Percentiles rank a stretch among this genome's conserved stretches.
Evolutionary conservation across 1,139 yeast genomes (phyloP).

Genomic region (Saccharomyces uvarum): DNA sequence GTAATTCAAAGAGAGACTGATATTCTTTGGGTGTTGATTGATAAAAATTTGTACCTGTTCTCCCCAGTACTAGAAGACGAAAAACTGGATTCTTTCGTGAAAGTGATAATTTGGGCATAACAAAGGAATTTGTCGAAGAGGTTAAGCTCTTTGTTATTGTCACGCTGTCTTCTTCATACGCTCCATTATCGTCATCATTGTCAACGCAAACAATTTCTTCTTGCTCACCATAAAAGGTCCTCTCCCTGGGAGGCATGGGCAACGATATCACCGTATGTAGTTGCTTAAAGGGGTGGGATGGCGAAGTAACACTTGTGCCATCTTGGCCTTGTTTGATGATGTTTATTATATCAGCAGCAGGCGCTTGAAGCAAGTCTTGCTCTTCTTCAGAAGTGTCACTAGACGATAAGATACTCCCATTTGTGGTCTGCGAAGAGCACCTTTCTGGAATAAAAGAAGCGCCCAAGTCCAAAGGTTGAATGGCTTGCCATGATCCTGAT

Average conservation of each 20-base stretch:
- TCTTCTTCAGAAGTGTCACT: slow-evolving; percentile 31
- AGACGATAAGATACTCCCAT: slow-evolving; percentile 25
- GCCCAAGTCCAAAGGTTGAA: slow-evolving; percentile 17
- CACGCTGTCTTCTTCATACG: slow-evolving; percentile 18
- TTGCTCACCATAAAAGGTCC: background rate
- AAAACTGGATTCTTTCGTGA: slow-evolving; percentile 15
- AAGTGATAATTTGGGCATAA: slow-evolving; percentile 30
- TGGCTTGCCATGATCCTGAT: slow-evolving; percentile 29
- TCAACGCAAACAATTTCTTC: slow-evolving; percentile 1
- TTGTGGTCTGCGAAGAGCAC: slow-evolving; percentile 15
- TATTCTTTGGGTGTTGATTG: slow-evolving; percentile 19
- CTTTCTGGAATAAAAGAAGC: slow-evolving; percentile 13
- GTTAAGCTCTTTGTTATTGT: slow-evolving; percentile 23
- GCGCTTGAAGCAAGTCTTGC: background rate
- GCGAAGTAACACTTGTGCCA: background rate
- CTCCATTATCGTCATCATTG: slow-evolving; percentile 2
- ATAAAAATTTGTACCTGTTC: slow-evolving; percentile 22
- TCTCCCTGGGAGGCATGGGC: slow-evolving; percentile 6
- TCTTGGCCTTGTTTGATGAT: background rate
- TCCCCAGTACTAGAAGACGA: slow-evolving; percentile 23
- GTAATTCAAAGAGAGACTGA: slow-evolving; percentile 19
- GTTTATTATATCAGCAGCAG: background rate
- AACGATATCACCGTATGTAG: background rate
- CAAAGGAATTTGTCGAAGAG: slow-evolving; percentile 24
- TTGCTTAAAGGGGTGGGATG: background rate